These are phyloP conservation scores for Didymella segeticola DNA, from an alignment of 2,329 filamentous ascomycete genomes.

Conservation along the genomic window DNA sequence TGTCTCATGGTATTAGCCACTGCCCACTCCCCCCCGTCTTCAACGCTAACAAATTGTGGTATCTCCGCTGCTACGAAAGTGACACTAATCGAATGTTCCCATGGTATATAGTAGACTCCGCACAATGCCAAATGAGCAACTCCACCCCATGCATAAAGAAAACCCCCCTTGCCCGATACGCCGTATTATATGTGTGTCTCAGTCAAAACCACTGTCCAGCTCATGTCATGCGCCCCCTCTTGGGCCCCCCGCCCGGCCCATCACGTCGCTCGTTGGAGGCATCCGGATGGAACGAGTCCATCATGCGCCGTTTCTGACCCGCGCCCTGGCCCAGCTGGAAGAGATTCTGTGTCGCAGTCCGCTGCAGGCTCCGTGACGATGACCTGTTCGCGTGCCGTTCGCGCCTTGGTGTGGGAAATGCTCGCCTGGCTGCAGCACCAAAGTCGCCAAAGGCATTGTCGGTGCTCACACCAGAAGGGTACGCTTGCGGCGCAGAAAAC, in stretches of 20 bases:
- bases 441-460: conserved; percentile 34
- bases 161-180: conserved; percentile 26
- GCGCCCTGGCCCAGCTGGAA: conserved; percentile 66
- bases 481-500: conserved; percentile 70
- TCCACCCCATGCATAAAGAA: conserved; percentile 33
- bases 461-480: conserved; percentile 56
- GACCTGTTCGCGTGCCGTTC: conserved; percentile 51
- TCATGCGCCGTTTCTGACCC: conserved; percentile 74
- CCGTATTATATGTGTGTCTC: conserved; percentile 21
- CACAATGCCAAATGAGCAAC: conserved; percentile 34
- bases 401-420: conserved; percentile 43
- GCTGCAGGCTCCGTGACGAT: conserved; percentile 38
- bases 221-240: conserved; percentile 49
- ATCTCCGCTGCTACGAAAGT: conserved; percentile 21
- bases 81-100: conserved; percentile 20
- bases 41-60: conserved; percentile 15
- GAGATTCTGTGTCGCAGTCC: conserved; percentile 44
- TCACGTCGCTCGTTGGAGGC: conserved; percentile 69
- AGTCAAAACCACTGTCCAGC: no score
- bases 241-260: conserved; percentile 45
- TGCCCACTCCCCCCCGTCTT: neutral
- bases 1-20: neutral
- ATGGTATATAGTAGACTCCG: conserved; percentile 31
- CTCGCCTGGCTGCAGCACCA: conserved; percentile 39
- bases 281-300: conserved; percentile 77